Conservation (phyloP, 2,329 filamentous ascomycete species). For the Parastagonospora nodorum region DNA sequence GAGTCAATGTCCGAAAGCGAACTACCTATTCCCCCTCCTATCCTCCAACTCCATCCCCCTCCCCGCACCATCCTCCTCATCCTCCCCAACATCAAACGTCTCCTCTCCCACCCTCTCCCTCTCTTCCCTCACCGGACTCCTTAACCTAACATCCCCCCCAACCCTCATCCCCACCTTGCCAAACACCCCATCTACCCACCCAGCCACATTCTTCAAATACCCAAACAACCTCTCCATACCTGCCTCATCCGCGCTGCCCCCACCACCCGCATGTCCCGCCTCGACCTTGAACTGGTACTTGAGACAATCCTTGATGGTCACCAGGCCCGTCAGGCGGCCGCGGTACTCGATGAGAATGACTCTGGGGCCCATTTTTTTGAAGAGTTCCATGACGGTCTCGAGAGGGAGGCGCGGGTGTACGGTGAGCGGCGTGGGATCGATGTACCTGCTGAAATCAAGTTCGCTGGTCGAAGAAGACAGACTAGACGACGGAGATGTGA, state of each 20-base stretch:
- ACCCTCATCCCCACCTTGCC: conserved; percentile 18
- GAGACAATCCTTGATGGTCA: conserved; percentile 95
- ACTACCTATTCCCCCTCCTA: conserved; percentile 11
- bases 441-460: conserved; percentile 83
- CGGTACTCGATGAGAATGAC: conserved; percentile 93
- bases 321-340: conserved; percentile 79
- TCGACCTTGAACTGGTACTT: conserved; percentile 98
- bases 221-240: conserved; percentile 36
- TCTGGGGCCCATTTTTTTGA: conserved; percentile 94
- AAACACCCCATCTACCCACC: conserved; percentile 26
- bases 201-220: conserved; percentile 17
- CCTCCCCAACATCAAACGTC: conserved; percentile 14
- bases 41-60: conserved; percentile 30
- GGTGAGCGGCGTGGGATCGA: conserved; percentile 86
- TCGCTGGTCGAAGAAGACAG: conserved; percentile 55
- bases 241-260: conserved; percentile 24
- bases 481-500: conserved; percentile 55
- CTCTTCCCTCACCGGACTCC: conserved; percentile 24
- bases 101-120: conserved; percentile 5
- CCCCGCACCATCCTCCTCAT: conserved; percentile 8
- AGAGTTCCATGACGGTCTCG: conserved; percentile 97
- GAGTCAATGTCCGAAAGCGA: no score
- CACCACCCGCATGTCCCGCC: conserved; percentile 67
- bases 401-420: conserved; percentile 89
- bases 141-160: conserved; percentile 29